Base-by-base conservation (phyloP, 441 rosid genomes). In the Euphorbia corollata region DNA sequence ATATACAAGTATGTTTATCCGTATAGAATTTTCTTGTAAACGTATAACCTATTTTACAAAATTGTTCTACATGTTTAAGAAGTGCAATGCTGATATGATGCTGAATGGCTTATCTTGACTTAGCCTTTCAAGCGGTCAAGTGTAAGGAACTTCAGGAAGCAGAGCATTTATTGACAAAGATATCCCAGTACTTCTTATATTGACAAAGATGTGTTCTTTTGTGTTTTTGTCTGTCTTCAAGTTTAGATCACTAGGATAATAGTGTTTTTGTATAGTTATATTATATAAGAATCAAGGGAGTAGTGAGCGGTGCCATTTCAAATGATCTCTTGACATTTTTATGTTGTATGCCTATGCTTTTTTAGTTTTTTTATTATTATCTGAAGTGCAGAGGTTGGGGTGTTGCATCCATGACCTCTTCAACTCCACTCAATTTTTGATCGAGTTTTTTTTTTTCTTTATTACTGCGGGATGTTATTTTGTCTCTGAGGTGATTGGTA, bases 41-140 rank as follows among this genome's bases (percentile, higher is more conserved):
- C 7, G 7, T 36, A 5, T 20, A 36, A 11, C 0, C 43, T n/a
- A 16, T 48, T 10, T 50, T 10, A 64, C 48, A 36, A 22, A 20
- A 59, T 51, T 22, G 51, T 16, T 38, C 39, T 12, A 23, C 27
- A 15, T 39, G 34, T 6, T 58, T 60, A 39, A 15, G 54, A 50
- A 50, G 10, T 50, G n/a, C 22, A 6, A 18, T 36, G 51, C 32
- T 16, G 27, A 6, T 19, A 20, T 16, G 22, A 6, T 61, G 43
- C 47, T 61, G 53, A 61, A 15, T 41, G 65, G 12, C 19, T 8
- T 16, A 5, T 53, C 53, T 54, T 3, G 56, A 48, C 10, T 11
- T 15, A 41, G 63, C 61, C 63, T 34, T 70, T 51, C 38, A 59
- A 12, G 34, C 51, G 36, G 61, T 3, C 20, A 50, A 38, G 59